A percentile compares a stretch with the other conserved stretches of the same genome.
Conservation (phyloP, 148 eudicot species). For the Rhododendron griersonianum region DNA sequence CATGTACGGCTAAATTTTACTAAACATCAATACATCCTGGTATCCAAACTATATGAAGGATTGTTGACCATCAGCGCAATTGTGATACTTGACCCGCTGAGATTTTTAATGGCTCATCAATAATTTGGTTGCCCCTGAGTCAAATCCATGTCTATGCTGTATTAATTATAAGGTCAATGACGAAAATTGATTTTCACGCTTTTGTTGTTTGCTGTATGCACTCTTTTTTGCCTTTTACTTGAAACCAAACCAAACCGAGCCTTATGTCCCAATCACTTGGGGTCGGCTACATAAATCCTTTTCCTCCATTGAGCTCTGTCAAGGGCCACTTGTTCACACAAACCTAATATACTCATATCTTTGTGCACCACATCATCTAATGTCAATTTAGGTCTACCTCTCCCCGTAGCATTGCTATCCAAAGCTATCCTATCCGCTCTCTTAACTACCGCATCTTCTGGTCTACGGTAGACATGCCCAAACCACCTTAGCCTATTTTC, state of each 20-base stretch:
- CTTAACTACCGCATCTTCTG: too few species aligned
- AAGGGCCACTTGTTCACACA: too few species aligned
- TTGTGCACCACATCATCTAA: too few species aligned
- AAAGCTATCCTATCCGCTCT: too few species aligned
- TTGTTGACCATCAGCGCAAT: neutral
- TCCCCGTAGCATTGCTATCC: too few species aligned
- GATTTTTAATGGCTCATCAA: neutral
- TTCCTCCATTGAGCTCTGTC: too few species aligned
- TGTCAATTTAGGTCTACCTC: too few species aligned
- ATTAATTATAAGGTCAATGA: neutral
- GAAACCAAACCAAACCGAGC: neutral
- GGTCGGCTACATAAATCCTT: too few species aligned
- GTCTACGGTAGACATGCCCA: too few species aligned
- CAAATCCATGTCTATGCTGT: neutral
- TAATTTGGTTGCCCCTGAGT: neutral
- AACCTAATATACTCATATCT: too few species aligned
- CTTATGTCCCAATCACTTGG: too few species aligned
- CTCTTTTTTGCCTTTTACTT: neutral
- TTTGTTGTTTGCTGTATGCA: neutral
- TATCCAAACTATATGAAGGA: neutral
- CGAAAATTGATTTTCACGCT: neutral
- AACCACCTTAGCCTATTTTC: too few species aligned
- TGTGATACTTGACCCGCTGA: neutral
- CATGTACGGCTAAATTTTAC: neutral
- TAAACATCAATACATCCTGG: neutral